A percentile compares a stretch with the other conserved stretches of the same genome.
Evolutionary conservation across 148 eudicot genomes (phyloP).

Genomic region (Fagopyrum tataricum): DNA sequence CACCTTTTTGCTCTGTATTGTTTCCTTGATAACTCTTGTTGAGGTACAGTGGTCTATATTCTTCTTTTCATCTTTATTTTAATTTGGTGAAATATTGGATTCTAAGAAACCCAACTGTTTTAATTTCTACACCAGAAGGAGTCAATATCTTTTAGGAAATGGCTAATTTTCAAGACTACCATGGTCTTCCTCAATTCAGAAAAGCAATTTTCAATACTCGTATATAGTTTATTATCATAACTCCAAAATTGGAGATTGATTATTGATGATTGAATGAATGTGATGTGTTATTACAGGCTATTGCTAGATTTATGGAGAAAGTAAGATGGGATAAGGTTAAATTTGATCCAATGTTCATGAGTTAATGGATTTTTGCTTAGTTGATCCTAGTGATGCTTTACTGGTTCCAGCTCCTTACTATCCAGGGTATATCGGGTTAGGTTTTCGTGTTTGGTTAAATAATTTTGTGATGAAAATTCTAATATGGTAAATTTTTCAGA

Average conservation of each 20-base stretch:
- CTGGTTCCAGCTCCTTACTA: conserved; percentile 63
- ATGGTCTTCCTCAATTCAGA: conserved; percentile 69
- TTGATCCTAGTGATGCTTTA: conserved; percentile 57
- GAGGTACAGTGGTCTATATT: neutral
- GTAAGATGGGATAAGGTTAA: conserved; percentile 46
- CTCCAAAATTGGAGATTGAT: no score
- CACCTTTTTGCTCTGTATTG: neutral
- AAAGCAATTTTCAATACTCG: conserved; percentile 25
- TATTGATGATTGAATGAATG: neutral
- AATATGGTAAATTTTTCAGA: conserved; percentile 25
- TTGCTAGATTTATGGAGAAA: conserved; percentile 62
- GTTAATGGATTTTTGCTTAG: conserved; percentile 49
- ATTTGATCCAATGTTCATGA: conserved; percentile 55
- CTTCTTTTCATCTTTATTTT: no score
- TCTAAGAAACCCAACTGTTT: conserved; percentile 51
- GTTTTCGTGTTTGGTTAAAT: neutral
- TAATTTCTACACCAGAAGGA: conserved; percentile 62
- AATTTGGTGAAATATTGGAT: conserved; percentile 75
- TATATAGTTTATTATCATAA: no score
- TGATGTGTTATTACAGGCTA: conserved; percentile 29
- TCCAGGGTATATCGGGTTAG: conserved; percentile 54
- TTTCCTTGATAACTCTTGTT: neutral
- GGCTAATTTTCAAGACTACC: conserved; percentile 76
- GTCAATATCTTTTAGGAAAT: conserved; percentile 41
- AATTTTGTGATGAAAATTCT: neutral